These are phyloP conservation scores for Melastoma malabathricum DNA, from an alignment of 345 rosid species.

Conservation along the genomic window DNA sequence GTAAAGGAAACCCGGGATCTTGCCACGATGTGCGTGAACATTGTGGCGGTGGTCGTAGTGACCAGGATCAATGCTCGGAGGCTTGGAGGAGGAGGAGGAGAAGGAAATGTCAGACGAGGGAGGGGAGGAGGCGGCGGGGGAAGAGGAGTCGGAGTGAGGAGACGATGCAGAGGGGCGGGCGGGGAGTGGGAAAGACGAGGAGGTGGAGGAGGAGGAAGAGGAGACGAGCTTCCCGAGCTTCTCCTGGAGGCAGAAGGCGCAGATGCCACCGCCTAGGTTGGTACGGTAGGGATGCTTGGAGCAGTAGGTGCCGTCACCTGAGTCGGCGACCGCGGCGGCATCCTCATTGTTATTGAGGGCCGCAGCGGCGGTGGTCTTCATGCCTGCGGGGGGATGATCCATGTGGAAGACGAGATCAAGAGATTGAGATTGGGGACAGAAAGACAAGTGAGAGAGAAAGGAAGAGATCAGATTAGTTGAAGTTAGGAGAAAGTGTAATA, in stretches of 20 bases:
- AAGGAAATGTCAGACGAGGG: not conserved
- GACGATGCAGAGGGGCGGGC: slow-evolving; percentile 30
- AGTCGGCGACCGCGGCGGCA: slow-evolving; percentile 30
- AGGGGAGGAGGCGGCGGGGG: slow-evolving; percentile 2
- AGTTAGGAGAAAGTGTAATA: too few relatives aligned
- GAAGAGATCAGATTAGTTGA: too few relatives aligned
- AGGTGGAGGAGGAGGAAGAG: slow-evolving; percentile 63
- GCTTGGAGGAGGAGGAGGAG: slow-evolving; percentile 2
- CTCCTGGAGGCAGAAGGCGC: slow-evolving; percentile 96
- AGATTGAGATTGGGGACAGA: too few relatives aligned
- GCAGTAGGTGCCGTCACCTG: slow-evolving; percentile 82
- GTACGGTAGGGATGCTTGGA: slow-evolving; percentile 56
- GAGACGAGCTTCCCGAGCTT: slow-evolving; percentile 95
- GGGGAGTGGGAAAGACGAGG: slow-evolving; percentile 34
- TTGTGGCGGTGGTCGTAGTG: not conserved
- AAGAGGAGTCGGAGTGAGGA: slow-evolving; percentile 1
- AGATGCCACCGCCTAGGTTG: slow-evolving; percentile 97
- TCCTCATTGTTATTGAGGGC: not conserved
- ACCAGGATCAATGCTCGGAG: not conserved
- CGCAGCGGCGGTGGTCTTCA: too few relatives aligned
- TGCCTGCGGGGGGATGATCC: not conserved
- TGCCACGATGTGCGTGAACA: slow-evolving; percentile 1
- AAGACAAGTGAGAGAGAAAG: too few relatives aligned
- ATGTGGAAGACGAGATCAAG: too few relatives aligned
- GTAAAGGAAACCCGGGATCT: slow-evolving; percentile 39